Conservation (phyloP, 768 basidiomycete genomes). For the Goffeauzyma gilvescens region DNA sequence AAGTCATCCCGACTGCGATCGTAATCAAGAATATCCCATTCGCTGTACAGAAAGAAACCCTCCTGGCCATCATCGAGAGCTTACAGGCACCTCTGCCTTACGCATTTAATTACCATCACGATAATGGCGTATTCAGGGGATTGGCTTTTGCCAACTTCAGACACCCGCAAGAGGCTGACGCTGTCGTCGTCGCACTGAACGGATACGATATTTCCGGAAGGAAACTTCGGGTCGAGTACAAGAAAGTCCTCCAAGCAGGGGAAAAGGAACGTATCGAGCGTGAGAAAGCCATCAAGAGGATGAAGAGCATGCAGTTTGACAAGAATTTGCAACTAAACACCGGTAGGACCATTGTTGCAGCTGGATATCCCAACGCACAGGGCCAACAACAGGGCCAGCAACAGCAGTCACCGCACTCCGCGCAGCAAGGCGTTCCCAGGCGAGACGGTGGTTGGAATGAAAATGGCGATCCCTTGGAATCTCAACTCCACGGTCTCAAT, state of each 20-base stretch:
- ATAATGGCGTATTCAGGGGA: slow-evolving; percentile 91
- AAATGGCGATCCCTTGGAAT: too few relatives aligned
- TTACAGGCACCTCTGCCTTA: slow-evolving; percentile 88
- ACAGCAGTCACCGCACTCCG: slow-evolving; percentile 5
- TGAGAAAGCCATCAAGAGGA: slow-evolving; percentile 92
- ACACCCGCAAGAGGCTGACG: slow-evolving; percentile 72
- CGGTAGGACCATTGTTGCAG: slow-evolving; percentile 3
- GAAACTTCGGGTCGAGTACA: slow-evolving; percentile 95
- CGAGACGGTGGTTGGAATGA: too few relatives aligned
- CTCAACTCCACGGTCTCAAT: too few relatives aligned
- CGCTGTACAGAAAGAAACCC: slow-evolving; percentile 87
- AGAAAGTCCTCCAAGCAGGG: slow-evolving; percentile 95
- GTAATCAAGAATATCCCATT: slow-evolving; percentile 99
- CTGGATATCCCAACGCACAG: slow-evolving; percentile 3
- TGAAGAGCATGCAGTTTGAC: slow-evolving; percentile 85
- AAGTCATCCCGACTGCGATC: slow-evolving; percentile 94
- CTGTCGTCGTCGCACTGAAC: slow-evolving; percentile 69
- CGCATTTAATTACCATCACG: slow-evolving; percentile 98
- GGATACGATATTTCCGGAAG: slow-evolving; percentile 43
- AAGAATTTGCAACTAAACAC: slow-evolving; percentile 11
- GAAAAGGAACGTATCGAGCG: slow-evolving; percentile 98
- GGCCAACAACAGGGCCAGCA: slow-evolving; percentile 6
- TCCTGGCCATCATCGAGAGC: slow-evolving; percentile 89
- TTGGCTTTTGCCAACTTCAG: slow-evolving; percentile 97
- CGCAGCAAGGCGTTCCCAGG: slow-evolving; percentile 2